Percentiles rank a stretch among this genome's conserved stretches.
Conservation (phyloP, 345 rosid genomes). For the Salix udensis region DNA sequence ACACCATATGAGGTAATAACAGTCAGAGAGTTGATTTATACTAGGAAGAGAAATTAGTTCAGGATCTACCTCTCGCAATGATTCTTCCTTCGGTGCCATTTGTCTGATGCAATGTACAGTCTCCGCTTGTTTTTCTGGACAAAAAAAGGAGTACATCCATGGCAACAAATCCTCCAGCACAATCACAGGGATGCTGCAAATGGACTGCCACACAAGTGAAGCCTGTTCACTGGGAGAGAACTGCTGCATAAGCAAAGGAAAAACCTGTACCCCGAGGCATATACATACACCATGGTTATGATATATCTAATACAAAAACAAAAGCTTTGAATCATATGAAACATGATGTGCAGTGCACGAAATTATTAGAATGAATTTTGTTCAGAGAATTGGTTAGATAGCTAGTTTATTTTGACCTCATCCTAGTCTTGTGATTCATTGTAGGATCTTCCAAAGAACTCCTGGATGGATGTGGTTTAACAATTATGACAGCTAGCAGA, state of each 20-base stretch:
- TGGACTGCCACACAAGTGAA: conserved; percentile 58
- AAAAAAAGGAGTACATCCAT: conserved; percentile 57
- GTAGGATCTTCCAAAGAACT: not conserved
- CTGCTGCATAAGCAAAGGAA: conserved; percentile 53
- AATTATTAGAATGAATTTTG: not conserved
- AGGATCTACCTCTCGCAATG: conserved; percentile 54
- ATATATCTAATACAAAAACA: not conserved
- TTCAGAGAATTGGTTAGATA: not conserved
- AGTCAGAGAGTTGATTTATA: conserved; percentile 4
- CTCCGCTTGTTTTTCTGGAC: conserved; percentile 38
- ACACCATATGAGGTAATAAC: conserved; percentile 24
- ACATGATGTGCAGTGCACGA: not conserved
- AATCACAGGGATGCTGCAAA: conserved; percentile 62
- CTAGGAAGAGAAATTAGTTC: conserved; percentile 17
- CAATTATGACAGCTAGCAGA: not conserved
- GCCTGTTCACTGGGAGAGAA: conserved; percentile 58
- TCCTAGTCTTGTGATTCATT: not conserved
- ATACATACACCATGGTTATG: not conserved
- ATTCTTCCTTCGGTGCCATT: conserved; percentile 42
- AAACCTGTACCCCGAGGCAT: conserved; percentile 46
- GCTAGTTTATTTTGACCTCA: not conserved
- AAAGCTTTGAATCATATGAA: not conserved
- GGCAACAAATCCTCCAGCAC: conserved; percentile 59
- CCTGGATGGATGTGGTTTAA: not conserved
- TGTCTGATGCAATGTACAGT: conserved; percentile 36